Conservation (phyloP, 169 alveolate genomes). For the Besnoitia besnoiti region DNA sequence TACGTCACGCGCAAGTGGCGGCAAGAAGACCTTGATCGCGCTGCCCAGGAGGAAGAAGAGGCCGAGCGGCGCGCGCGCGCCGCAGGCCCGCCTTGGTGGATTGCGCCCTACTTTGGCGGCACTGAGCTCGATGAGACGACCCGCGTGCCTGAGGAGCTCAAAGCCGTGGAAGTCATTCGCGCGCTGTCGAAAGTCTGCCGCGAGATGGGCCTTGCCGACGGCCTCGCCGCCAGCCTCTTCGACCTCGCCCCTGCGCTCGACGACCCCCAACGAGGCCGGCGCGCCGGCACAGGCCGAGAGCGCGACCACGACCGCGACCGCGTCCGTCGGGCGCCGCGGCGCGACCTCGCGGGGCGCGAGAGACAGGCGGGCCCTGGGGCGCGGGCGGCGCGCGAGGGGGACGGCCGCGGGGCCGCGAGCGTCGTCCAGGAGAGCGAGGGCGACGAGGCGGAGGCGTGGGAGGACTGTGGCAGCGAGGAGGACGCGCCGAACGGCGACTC, state of each 20-base stretch:
- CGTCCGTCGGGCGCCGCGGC: too few species aligned
- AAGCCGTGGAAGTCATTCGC: constrained; percentile 12
- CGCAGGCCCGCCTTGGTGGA: constrained; percentile 39
- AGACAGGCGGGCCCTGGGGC: too few species aligned
- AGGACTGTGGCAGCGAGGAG: neutral
- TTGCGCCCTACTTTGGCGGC: constrained; percentile 33
- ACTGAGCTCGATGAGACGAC: neutral
- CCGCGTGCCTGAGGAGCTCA: neutral
- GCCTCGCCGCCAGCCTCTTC: neutral
- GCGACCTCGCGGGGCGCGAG: too few species aligned
- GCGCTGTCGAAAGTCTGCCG: neutral
- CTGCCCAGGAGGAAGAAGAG: constrained; percentile 2
- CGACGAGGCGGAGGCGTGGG: neutral
- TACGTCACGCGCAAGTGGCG: neutral
- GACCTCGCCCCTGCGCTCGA: neutral
- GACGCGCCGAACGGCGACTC: neutral
- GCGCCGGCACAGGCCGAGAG: neutral
- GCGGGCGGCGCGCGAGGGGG: neutral
- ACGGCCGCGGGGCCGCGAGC: neutral
- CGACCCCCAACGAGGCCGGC: neutral
- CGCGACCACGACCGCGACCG: too few species aligned
- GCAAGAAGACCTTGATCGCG: neutral
- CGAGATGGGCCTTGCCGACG: constrained; percentile 15
- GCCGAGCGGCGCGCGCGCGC: neutral
- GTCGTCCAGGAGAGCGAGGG: neutral